Evolutionary conservation across 148 eudicot genomes (phyloP), one percentile per base, ranked within the genome.

Genomic region (Talinum fruticosum): DNA sequence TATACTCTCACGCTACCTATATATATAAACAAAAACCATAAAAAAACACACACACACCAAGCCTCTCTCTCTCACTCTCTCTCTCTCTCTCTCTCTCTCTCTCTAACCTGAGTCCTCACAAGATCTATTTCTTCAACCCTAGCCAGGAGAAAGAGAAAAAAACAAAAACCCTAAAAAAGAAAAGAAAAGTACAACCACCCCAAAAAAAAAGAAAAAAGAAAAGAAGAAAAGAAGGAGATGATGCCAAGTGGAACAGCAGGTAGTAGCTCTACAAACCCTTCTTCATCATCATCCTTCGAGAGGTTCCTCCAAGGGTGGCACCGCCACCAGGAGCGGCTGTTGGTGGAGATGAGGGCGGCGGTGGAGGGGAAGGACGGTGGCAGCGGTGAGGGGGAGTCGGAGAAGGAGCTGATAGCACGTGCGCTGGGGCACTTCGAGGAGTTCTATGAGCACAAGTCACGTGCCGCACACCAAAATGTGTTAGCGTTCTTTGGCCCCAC

Each of bases 391-490:
- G 66, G 21, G 1, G 71, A 76, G 21, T 73, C 30, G 21, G 76
- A 62, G 41, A 54, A 5, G 41, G 80, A 73, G 23, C 81, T 85
- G 2, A 70, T 88, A n/a, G 28, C 68, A 32, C 82, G 84, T 66
- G 88, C 81, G 28, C 41, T 83, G 3, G 75, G 72, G 10, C 89
- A 85, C 33, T 85, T 83, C 54, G 80, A 85, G 33, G 83, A 83
- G 64, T 88, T 77, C 62, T 87, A 81, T 70, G 82, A 75, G 23
- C 82, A 76, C n/a, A 85, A 87, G 80, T 85, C 88, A 15, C 82
- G 82, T 73, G 83, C 78, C 2, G 82, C 76, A 2, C 81, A 71
- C 54, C 74, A 45, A 23, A 38, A 87, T 79, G 90, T 81, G 6
- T 86, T 82, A 26, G 28, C 78, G 10, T 59, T 84, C 29, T 76